Evolutionary conservation across 1,284 basidiomycete genomes (phyloP).

Genomic region (Tausonia pullulans): DNA sequence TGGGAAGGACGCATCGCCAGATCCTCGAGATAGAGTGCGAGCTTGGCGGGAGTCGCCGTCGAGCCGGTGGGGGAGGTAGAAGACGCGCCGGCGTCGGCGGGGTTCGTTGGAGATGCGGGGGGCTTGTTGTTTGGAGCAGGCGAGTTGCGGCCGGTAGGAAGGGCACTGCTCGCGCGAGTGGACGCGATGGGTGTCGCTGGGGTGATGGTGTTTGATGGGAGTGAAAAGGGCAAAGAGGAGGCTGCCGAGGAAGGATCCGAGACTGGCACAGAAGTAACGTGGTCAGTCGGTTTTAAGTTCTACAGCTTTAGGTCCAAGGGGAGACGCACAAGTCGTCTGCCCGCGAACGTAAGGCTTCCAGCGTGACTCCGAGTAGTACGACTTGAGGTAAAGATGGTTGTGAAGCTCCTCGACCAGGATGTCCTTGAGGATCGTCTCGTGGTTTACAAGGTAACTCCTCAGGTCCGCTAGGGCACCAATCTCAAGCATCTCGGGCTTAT

Average conservation of each 20-base stretch:
- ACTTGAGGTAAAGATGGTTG: constrained; percentile 94
- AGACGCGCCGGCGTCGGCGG: too few relatives aligned
- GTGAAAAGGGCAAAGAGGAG: constrained; percentile 10
- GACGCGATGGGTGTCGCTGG: too few relatives aligned
- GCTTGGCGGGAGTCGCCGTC: constrained; percentile 21
- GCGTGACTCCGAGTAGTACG: constrained; percentile 85
- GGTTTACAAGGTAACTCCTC: constrained; percentile 68
- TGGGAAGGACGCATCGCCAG: constrained; percentile 60
- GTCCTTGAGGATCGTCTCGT: constrained; percentile 81
- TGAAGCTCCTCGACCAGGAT: constrained; percentile 94
- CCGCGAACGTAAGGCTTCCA: constrained; percentile 78
- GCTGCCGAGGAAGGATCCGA: constrained; percentile 30
- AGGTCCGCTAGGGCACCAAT: constrained; percentile 88
- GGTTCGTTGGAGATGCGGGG: too few relatives aligned
- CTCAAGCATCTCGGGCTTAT: constrained; percentile 83
- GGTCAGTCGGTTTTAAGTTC: too few relatives aligned
- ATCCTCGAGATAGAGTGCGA: constrained; percentile 52
- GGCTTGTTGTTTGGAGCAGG: too few relatives aligned
- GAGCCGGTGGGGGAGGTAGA: too few relatives aligned
- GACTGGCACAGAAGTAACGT: constrained; percentile 34
- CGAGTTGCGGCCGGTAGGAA: too few relatives aligned
- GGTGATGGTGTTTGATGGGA: too few relatives aligned
- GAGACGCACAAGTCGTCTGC: constrained; percentile 57
- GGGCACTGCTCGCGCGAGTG: too few relatives aligned
- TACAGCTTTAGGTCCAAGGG: too few relatives aligned